Evolutionary conservation across 2,329 filamentous ascomycete genomes (phyloP), one percentile per base, ranked within the genome.

Genomic region (Fusarium sp.): DNA sequence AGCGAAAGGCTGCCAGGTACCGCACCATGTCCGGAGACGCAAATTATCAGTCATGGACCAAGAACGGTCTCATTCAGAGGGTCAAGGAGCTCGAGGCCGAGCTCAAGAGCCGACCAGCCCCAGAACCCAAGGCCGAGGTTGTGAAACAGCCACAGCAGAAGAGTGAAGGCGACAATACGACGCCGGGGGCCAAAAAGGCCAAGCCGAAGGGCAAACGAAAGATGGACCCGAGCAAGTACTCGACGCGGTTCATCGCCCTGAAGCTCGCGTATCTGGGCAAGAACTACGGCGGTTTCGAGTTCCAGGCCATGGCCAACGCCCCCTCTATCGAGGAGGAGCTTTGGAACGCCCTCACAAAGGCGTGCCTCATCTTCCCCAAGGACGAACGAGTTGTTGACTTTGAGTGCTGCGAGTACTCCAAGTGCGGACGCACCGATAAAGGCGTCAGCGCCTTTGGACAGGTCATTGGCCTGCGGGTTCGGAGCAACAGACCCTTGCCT

Each of bases 371-470:
- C 68, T 93, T 93, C 71, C 94, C 95, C 18, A 85, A 89, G 68
- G 86, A 87, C 75, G 87, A 87, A 20, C 87, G 90, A 11, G 84
- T 89, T 63, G 86, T 98, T 29, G 92, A 94, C 82, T 98, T 95
- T 89, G 91, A 94, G 36, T 92, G 92, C 9, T 95, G 91, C 82
- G 94, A 97, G 70, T 99, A 98, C 82, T 95, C 94, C 38, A 99
- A 99, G 83, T 98, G 96, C 80, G 97, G 97, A 2, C 89, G 97
- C 72, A 99, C 97, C 20, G 97, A 99, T 81, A 89, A 91, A 63
- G 97, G 97, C 14, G 97, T 99, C 38, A 98, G 95, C 82, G 95
- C 97, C 4, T 99, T 99, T 85, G 97, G 97, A 0, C 97, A 99
- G 85, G 97, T 99, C 66, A 91, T 99, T 79, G 93, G 92, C 1